phyloP scores from a whole-genome alignment of 345 rosid species.

The Heritiera littoralis region DNA sequence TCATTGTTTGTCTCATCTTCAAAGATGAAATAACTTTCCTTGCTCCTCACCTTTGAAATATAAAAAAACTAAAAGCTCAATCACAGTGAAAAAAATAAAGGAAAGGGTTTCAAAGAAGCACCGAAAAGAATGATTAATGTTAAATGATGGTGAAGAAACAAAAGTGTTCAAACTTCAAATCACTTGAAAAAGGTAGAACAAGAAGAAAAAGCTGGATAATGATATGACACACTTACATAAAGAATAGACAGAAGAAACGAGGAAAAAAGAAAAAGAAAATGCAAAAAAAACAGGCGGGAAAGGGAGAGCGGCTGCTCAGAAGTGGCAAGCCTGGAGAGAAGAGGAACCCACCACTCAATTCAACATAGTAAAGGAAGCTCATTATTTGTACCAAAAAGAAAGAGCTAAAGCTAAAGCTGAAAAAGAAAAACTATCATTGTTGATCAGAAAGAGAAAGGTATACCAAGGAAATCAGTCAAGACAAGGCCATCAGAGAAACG shows the following conservation, averaged over 20 bases:
- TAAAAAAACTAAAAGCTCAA: neutral
- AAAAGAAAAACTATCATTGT: neutral
- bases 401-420: neutral
- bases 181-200: neutral
- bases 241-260: neutral
- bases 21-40: no score
- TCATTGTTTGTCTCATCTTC: no score
- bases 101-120: neutral
- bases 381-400: neutral
- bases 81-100: neutral
- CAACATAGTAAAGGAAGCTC: neutral
- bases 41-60: no score
- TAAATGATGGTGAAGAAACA: neutral
- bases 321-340: neutral
- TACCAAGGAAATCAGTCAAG: constrained; percentile 46
- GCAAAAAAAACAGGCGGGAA: no score
- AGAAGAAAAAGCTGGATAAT: neutral
- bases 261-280: no score
- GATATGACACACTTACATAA: neutral
- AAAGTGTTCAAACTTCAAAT: neutral
- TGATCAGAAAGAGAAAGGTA: neutral
- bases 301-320: neutral
- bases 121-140: neutral
- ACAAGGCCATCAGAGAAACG: constrained; percentile 23
- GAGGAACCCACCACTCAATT: constrained; percentile 13